A percentile compares a stretch with the other conserved stretches of the same genome.
These are phyloP conservation scores for Schizophyllum commune DNA, from an alignment of 1,284 basidiomycete genomes.

Conservation along the genomic window DNA sequence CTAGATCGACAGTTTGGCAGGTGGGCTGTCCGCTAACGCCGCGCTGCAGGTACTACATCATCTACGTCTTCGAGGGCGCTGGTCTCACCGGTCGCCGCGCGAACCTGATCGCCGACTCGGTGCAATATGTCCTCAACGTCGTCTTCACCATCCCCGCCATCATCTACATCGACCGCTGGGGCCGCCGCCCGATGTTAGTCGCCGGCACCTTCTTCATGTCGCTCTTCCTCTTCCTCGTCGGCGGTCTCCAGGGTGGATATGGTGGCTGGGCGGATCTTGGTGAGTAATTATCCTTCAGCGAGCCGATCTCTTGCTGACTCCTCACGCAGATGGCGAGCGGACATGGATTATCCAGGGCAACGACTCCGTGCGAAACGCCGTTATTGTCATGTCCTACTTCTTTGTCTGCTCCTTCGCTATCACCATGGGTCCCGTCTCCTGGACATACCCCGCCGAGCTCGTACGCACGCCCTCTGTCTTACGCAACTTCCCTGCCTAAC, in stretches of 20 bases:
- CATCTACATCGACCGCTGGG: constrained; percentile 72
- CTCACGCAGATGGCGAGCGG: constrained; percentile 7
- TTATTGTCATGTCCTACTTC: constrained; percentile 72
- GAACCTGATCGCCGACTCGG: constrained; percentile 67
- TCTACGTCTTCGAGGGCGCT: constrained; percentile 72
- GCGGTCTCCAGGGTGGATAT: constrained; percentile 61
- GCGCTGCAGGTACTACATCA: constrained; percentile 54
- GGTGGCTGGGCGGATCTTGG: constrained; percentile 52
- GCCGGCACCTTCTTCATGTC: constrained; percentile 62
- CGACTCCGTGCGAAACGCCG: constrained; percentile 49
- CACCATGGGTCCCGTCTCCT: constrained; percentile 70
- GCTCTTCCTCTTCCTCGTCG: constrained; percentile 71
- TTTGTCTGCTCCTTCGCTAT: constrained; percentile 65
- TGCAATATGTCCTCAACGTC: constrained; percentile 76
- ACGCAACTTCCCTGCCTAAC: constrained; percentile 9
- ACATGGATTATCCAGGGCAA: constrained; percentile 61
- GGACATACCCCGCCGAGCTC: constrained; percentile 61
- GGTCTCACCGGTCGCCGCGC: constrained; percentile 63
- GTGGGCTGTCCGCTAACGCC: background rate
- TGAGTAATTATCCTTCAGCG: constrained; percentile 16
- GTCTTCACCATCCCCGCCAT: constrained; percentile 68
- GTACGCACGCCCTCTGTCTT: constrained; percentile 12
- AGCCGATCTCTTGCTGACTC: background rate
- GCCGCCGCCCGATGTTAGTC: constrained; percentile 70
- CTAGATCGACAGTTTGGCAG: background rate